These are phyloP conservation scores for Aspergillus quadrilineatus DNA, from an alignment of 2,329 filamentous ascomycete genomes.

Conservation along the genomic window DNA sequence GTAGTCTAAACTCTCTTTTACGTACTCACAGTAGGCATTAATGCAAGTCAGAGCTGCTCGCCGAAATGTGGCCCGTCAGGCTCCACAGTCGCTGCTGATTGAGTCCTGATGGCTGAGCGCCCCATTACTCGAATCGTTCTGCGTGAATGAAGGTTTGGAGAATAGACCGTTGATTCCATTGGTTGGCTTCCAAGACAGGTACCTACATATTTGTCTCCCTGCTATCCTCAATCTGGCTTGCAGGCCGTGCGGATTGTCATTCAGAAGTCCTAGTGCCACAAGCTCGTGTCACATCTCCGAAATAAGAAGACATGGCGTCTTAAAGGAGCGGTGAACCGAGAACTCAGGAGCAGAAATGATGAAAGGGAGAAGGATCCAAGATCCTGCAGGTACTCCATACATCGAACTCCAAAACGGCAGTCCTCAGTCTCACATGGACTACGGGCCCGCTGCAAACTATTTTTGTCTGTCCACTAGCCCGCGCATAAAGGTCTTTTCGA, in stretches of 20 bases:
- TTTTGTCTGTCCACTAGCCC: not conserved
- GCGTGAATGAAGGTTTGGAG: conserved; percentile 3
- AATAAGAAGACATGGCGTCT: not conserved
- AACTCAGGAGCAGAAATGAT: conserved; percentile 7
- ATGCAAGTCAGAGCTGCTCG: not conserved
- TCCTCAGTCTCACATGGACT: not conserved
- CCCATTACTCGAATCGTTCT: conserved; percentile 11
- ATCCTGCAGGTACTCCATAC: conserved; percentile 1
- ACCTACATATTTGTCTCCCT: conserved; percentile 12
- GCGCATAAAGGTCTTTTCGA: not conserved
- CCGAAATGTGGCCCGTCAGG: conserved; percentile 4
- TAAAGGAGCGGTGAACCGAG: conserved; percentile 22
- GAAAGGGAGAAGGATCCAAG: conserved; percentile 1
- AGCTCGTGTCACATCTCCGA: conserved; percentile 11
- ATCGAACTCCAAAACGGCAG: not conserved
- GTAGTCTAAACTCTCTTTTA: not conserved
- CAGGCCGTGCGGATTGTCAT: conserved; percentile 11
- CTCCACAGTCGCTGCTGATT: conserved; percentile 16
- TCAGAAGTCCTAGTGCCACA: not conserved
- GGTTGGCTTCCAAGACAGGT: conserved; percentile 13
- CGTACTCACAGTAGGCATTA: not conserved
- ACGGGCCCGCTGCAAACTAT: not conserved
- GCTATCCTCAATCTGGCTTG: conserved; percentile 18
- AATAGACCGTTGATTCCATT: conserved; percentile 13
- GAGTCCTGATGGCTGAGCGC: not conserved